Base-by-base conservation (phyloP, 2,329 filamentous ascomycete genomes). In the Trichophyton benhamiae region DNA sequence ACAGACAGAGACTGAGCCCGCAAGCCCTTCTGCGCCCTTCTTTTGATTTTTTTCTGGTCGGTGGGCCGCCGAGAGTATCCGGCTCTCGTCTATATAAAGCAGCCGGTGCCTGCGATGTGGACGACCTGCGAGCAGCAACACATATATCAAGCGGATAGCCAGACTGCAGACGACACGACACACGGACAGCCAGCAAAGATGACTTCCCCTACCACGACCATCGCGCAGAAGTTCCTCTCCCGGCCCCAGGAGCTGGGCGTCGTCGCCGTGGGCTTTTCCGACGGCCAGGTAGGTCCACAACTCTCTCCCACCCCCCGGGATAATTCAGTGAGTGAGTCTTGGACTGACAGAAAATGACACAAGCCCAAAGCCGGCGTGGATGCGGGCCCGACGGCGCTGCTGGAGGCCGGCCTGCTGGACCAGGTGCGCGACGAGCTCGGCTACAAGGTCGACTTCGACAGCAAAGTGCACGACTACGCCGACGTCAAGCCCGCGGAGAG, bases 281-380 rank as follows among this genome's bases (percentile, higher is more conserved):
- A 92, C 67, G 94, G 94, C 62, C 94, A 96, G 84, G 91, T 94
- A 84, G 68, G 80, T 69, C 59, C 22, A 3, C 22, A 25, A 25
- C 22, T 25, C 22, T 3, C 22, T 3, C 22, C 22, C 22, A 0
- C 22, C 3, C 22, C 22, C 22, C 22, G 1, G 22, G 22, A 25
- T 25, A 30, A 30, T 30, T 7, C 3, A 30, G 27, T 6, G 58
- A 4, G 22, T 9, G 6, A 20, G 13, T 36, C 20, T 11, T 20
- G 5, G 11, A 17, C 46, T 52, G 15, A 44, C 33, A 9, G 22
- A 7, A 38, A 13, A 38, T 13, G 17, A 15, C 27, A 44, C 69
- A 95, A 95, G 89, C 87, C 87, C 78, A 96, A 97, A 78, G 80
- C 86, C 46, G 94, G 94, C 67, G 92, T 96, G 67, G 94, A 97